A percentile compares a stretch with the other conserved stretches of the same genome.
These are phyloP conservation scores for Globisporangium perplexum DNA, from an alignment of 352 stramenopile genomes.

Conservation along the genomic window DNA sequence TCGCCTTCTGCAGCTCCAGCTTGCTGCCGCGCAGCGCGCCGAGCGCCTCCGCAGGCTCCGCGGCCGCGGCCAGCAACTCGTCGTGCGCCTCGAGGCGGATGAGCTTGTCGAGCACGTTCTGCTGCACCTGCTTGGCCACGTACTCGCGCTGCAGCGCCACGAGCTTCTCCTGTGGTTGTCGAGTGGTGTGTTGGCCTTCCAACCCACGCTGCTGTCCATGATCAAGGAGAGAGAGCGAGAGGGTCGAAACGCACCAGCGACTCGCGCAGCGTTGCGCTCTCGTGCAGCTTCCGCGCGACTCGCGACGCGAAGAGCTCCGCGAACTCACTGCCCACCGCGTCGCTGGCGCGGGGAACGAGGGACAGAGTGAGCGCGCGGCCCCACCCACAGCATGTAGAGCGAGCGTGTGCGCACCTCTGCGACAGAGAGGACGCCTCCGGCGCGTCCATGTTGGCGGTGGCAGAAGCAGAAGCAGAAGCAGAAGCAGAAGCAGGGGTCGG, in stretches of 20 bases:
- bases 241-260: slow-evolving; percentile 21
- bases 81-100: slow-evolving; percentile 46
- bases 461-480: not conserved
- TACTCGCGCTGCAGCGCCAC: slow-evolving; percentile 43
- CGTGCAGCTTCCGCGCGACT: slow-evolving; percentile 19
- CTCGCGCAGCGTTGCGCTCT: slow-evolving; percentile 21
- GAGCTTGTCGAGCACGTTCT: slow-evolving; percentile 72
- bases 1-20: slow-evolving; percentile 31
- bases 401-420: not conserved
- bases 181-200: not conserved
- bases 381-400: not conserved
- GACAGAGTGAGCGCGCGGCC: not conserved
- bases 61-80: slow-evolving; percentile 25
- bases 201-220: too few relatives aligned
- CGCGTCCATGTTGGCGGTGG: too few relatives aligned
- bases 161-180: slow-evolving; percentile 25
- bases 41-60: slow-evolving; percentile 20
- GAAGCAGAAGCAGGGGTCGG: too few relatives aligned
- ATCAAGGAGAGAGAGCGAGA: not conserved
- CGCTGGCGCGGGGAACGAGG: slow-evolving; percentile 3
- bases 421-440: not conserved
- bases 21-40: slow-evolving; percentile 30
- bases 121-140: slow-evolving; percentile 54
- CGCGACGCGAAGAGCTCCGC: slow-evolving; percentile 40
- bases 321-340: slow-evolving; percentile 24